Base-by-base conservation (phyloP, 192 early-diverging fungal species). In the Geosiphon pyriformis region DNA sequence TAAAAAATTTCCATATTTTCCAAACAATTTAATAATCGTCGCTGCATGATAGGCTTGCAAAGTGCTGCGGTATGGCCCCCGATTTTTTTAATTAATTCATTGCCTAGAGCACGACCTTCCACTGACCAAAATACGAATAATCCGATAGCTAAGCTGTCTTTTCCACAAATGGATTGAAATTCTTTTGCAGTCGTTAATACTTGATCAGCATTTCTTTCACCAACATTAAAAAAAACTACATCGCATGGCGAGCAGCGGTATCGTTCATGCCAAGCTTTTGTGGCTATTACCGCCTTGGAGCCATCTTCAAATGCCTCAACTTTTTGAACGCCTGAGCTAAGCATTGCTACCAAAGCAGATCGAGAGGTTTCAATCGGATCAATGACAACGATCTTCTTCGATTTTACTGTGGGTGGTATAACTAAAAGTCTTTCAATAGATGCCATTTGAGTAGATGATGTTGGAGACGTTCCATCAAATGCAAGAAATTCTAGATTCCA, bases 11-110 rank as follows among this genome's bases (percentile, higher is more conserved):
- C n/a, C n/a, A n/a, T n/a, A n/a, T n/a, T n/a, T n/a, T n/a, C n/a
- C n/a, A 74, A 26, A 60, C 72, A 74, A 30, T 74, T 70, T 32
- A 74, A 46, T 18, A 78, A 49, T 1, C 76, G 67, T 8, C 56
- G 20, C 48, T 67, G 70, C n/a, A n/a, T n/a, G 22, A 78, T 66
- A 26, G 76, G 76, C 20, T 78, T 78, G 20, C 33, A 74, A 42
- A 56, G 68, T 61, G 17, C 55, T 46, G 30, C 70, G 70, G 25
- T 62, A 26, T 59, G 26, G 23, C 42, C 63, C 31, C 67, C 46
- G 6, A 78, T 74, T 27, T 66, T 31, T 56, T 72, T 67, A 1
- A 65, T 52, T 35, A 74, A 61, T 33, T 74, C 68, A 27, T 74
- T 71, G 17, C 72, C 76, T 49, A 78, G 27, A 4, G 65, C 37